phyloP scores from a whole-genome alignment of 2,329 filamentous ascomycete genomes.

The Xylariaceae sp. region DNA sequence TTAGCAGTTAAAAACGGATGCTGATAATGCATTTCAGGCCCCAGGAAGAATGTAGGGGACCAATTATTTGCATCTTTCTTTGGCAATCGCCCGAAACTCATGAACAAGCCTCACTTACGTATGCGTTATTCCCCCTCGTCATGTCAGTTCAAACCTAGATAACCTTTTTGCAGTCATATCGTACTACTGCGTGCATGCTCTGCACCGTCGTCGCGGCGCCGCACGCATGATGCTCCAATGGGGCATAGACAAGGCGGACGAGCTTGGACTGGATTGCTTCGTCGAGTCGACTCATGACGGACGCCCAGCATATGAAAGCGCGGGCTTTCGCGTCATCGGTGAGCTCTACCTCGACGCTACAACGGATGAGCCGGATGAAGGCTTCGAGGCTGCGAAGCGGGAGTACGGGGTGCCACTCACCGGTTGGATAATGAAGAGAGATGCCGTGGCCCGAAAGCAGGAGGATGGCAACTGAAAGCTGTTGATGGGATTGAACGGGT shows the following conservation, averaged over 20 bases:
- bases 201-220: constrained; percentile 11
- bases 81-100: constrained; percentile 9
- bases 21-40: constrained; percentile 3
- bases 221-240: constrained; percentile 15
- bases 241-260: constrained; percentile 9
- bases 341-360: not conserved
- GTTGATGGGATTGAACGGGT: not conserved
- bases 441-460: constrained; percentile 1
- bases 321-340: constrained; percentile 23
- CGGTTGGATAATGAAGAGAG: constrained; percentile 3
- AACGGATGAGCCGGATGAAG: not conserved
- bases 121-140: constrained; percentile 1
- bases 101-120: constrained; percentile 17
- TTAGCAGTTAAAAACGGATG: not conserved
- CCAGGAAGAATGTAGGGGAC: constrained; percentile 12
- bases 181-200: constrained; percentile 12
- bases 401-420: not conserved
- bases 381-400: not conserved
- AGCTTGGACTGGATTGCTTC: constrained; percentile 10
- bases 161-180: constrained; percentile 1
- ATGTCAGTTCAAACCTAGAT: not conserved
- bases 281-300: constrained; percentile 14
- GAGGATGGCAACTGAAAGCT: not conserved
- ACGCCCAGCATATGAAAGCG: constrained; percentile 9
- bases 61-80: constrained; percentile 10